Percentiles rank a stretch among this genome's conserved stretches.
These are phyloP conservation scores for Rasamsonia emersonii DNA, from an alignment of 2,329 filamentous ascomycete genomes.

Conservation along the genomic window DNA sequence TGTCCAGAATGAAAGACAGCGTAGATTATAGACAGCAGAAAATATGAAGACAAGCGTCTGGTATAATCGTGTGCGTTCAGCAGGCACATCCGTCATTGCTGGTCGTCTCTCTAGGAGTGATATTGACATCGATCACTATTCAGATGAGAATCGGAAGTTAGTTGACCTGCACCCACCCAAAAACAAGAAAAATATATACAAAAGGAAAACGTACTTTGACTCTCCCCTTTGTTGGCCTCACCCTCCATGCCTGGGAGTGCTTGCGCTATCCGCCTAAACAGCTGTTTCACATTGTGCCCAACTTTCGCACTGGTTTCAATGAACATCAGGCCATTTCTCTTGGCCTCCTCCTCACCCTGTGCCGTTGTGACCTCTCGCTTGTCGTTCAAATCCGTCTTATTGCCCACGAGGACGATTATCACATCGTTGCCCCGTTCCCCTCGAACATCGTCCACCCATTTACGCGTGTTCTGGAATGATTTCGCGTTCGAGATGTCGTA, in stretches of 20 bases:
- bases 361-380: conserved; percentile 95
- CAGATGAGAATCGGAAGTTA: conserved; percentile 2
- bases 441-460: conserved; percentile 98
- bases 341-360: conserved; percentile 95
- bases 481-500: conserved; percentile 98
- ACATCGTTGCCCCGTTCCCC: conserved; percentile 97
- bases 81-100: conserved; percentile 68
- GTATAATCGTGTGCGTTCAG: conserved; percentile 26
- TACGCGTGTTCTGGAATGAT: conserved; percentile 96
- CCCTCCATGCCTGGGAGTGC: conserved; percentile 97
- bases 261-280: conserved; percentile 97
- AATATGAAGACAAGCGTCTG: conserved; percentile 8
- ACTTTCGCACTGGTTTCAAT: conserved; percentile 98
- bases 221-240: conserved; percentile 66
- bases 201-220: conserved; percentile 60
- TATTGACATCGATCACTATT: conserved; percentile 90
- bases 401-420: conserved; percentile 95
- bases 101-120: conserved; percentile 58
- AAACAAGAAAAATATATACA: conserved; percentile 1
- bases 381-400: conserved; percentile 98
- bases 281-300: conserved; percentile 93
- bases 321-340: conserved; percentile 97
- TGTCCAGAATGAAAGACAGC: conserved; percentile 21
- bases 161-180: no score
- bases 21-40: conserved; percentile 23